Evolutionary conservation across 106 monocot genomes (phyloP).

Genomic region (Agapanthus africanus): DNA sequence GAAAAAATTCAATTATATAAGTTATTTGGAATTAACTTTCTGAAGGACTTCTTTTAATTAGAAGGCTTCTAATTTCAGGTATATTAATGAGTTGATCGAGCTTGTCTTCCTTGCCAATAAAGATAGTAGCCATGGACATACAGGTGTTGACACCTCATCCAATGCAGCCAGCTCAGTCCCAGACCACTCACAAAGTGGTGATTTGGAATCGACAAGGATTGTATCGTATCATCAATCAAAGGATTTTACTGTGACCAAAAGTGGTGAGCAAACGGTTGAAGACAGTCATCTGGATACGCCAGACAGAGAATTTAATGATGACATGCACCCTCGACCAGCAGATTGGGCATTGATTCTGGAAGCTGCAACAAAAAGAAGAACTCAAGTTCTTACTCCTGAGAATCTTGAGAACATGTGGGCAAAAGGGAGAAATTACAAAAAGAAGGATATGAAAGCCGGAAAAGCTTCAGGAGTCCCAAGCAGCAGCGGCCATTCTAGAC

Average conservation of each 20-base stretch:
- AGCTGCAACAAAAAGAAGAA: slow-evolving; percentile 89
- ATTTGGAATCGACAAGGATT: not conserved
- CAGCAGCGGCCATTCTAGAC: too few species aligned
- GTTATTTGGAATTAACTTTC: not conserved
- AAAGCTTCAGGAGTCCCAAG: slow-evolving; percentile 19
- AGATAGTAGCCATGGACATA: slow-evolving; percentile 19
- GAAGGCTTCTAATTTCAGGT: slow-evolving; percentile 39
- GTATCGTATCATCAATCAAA: slow-evolving; percentile 15
- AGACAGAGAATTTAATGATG: slow-evolving; percentile 14
- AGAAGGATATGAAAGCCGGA: slow-evolving; percentile 44
- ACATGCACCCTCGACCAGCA: slow-evolving; percentile 37
- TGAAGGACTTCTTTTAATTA: not conserved
- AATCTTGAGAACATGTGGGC: slow-evolving; percentile 99
- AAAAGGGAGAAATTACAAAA: slow-evolving; percentile 95
- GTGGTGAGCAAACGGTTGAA: slow-evolving; percentile 14
- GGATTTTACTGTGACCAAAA: slow-evolving; percentile 21
- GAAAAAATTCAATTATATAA: not conserved
- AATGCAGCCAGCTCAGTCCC: slow-evolving; percentile 9
- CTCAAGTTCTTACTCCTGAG: slow-evolving; percentile 92
- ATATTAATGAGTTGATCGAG: slow-evolving; percentile 92
- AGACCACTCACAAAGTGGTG: not conserved
- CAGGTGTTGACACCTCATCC: not conserved
- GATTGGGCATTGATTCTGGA: slow-evolving; percentile 82
- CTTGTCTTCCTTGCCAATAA: slow-evolving; percentile 46
- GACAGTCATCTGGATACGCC: slow-evolving; percentile 14